phyloP scores from a whole-genome alignment of 148 eudicot species.

The Silene conica region DNA sequence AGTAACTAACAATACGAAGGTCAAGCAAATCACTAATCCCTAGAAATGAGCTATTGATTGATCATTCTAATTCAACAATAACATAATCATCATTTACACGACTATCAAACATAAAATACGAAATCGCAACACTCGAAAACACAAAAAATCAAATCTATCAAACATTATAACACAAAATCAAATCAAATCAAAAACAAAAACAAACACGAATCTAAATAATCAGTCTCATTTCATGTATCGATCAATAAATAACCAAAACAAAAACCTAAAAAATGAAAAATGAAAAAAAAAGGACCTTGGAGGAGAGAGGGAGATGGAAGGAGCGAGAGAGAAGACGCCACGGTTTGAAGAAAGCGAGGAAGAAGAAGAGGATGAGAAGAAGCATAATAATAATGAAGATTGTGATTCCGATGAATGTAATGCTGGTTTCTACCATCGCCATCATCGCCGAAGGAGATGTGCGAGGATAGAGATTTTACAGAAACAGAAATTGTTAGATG shows the following conservation, averaged over 20 bases:
- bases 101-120: background rate
- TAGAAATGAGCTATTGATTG: background rate
- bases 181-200: background rate
- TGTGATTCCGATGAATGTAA: constrained; percentile 26
- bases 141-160: background rate
- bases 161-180: background rate
- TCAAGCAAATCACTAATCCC: background rate
- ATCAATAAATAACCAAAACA: background rate
- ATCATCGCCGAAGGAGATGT: constrained; percentile 15
- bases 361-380: constrained; percentile 55
- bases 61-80: constrained; percentile 1
- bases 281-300: constrained; percentile 40
- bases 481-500: no score
- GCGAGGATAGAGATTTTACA: constrained; percentile 21
- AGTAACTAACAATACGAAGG: background rate
- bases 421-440: constrained; percentile 35
- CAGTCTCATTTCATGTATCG: background rate
- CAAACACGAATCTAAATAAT: no score
- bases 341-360: constrained; percentile 73
- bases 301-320: constrained; percentile 28
- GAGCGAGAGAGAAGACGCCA: constrained; percentile 58
- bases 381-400: constrained; percentile 56
- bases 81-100: background rate
- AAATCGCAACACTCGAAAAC: no score
- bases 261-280: background rate